Base-by-base conservation (phyloP, 805 yeast species). In the Kuraishia ogatae region DNA sequence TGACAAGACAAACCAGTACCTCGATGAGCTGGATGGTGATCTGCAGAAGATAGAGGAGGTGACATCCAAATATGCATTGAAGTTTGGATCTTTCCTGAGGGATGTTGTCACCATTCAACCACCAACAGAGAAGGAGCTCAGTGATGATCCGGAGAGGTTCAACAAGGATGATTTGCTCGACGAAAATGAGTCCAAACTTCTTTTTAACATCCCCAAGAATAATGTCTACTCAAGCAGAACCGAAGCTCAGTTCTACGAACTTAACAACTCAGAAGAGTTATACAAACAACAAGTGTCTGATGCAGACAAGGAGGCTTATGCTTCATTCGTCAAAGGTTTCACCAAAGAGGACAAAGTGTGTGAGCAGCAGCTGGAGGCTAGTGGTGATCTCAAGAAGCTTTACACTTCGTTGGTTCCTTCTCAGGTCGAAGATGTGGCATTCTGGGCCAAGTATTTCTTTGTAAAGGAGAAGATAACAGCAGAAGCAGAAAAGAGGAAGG, bases 401-500 rank as follows among this genome's bases (percentile, higher is more conserved):
- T 81, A 82, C 81, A 79, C 81, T 55, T 70, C 71, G 28, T 65
- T 90, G 7, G 96, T 91, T 1, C 96, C 96, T 0, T 79, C 76
- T 7, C 66, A 78, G 60, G 68, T 85, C 43, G 63, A 80, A 2
- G 86, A 84, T 61, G 71, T 77, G 24, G 73, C 73, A 51, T 92
- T 92, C 67, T 92, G 97, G 97, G 71, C 73, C 50, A 76, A 84
- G 39, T 91, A 89, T 69, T 86, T 82, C 68, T 74, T 71, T 54
- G 72, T 78, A 62, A 80, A 78, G 56, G 66, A 70, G 13, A 75
- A 76, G 60, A 80, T 89, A 21, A 74, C 79, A 48, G 76, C 77
- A 50, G 84, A 80, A 61, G 96, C 90, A 62, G 72, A 73, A 62
- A 77, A 82, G 65, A 77, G 96, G 64, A 85, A 84, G 68, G 77